Percentiles rank a stretch among this genome's conserved stretches.
These are phyloP conservation scores for Hygrocybe punicea DNA, from an alignment of 768 basidiomycete species.

Conservation along the genomic window DNA sequence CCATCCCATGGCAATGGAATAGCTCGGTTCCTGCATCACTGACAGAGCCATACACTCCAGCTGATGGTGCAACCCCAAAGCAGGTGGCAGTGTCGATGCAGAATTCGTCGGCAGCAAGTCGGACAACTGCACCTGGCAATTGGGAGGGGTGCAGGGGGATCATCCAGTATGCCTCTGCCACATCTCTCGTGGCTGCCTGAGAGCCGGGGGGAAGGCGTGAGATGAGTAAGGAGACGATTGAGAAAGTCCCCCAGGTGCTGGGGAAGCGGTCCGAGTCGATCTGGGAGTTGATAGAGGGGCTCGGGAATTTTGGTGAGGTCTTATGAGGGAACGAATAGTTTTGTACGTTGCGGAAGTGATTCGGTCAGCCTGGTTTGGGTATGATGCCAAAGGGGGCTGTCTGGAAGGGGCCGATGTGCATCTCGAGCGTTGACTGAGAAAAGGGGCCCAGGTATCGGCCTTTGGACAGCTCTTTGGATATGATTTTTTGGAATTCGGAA, in stretches of 20 bases:
- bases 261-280: constrained; percentile 30
- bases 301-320: not conserved
- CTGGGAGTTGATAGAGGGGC: constrained; percentile 9
- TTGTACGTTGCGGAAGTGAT: constrained; percentile 11
- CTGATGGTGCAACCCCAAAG: constrained; percentile 24
- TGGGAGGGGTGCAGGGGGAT: constrained; percentile 32
- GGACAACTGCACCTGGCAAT: constrained; percentile 35
- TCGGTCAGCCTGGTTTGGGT: constrained; percentile 14
- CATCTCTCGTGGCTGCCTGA: constrained; percentile 29
- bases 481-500: not conserved
- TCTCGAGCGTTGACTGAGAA: not conserved
- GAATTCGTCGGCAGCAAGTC: constrained; percentile 19
- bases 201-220: constrained; percentile 28
- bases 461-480: not conserved
- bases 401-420: constrained; percentile 16
- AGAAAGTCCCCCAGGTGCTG: constrained; percentile 32
- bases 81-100: constrained; percentile 22
- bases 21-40: constrained; percentile 22
- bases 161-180: constrained; percentile 33
- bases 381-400: constrained; percentile 15
- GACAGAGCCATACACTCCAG: constrained; percentile 25
- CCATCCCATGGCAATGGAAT: constrained; percentile 23
- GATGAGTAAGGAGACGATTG: constrained; percentile 18
- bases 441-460: constrained; percentile 18
- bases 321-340: constrained; percentile 18